A percentile compares a stretch with the other conserved stretches of the same genome.
These are phyloP conservation scores for Oenanthe sinensis DNA, from an alignment of 129 eudicot genomes.

Conservation along the genomic window DNA sequence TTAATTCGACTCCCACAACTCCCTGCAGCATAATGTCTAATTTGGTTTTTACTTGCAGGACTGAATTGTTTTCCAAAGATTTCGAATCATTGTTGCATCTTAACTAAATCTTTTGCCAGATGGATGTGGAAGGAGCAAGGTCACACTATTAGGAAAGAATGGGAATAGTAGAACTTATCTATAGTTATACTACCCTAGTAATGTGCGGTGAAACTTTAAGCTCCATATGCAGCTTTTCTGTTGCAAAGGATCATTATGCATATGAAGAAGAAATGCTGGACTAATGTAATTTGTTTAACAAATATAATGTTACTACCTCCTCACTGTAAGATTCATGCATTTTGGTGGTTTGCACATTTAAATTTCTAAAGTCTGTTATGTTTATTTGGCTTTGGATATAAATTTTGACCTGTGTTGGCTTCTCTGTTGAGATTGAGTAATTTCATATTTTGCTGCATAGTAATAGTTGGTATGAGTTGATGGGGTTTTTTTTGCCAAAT, in stretches of 20 bases:
- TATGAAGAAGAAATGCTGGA: background rate
- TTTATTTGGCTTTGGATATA: background rate
- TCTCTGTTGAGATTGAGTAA: background rate
- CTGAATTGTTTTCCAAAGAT: background rate
- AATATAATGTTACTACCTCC: background rate
- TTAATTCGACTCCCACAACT: too few species aligned
- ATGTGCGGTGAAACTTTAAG: background rate
- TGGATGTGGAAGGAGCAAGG: background rate
- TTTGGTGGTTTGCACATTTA: background rate
- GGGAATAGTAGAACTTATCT: background rate
- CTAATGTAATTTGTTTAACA: background rate
- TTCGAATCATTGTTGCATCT: background rate
- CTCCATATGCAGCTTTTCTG: background rate
- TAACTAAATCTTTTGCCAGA: background rate
- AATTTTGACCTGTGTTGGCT: background rate
- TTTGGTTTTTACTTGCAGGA: background rate
- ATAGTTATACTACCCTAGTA: background rate
- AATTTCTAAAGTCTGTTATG: background rate
- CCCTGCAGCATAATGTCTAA: background rate
- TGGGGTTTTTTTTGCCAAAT: background rate
- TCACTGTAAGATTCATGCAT: background rate
- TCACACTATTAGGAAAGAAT: too few species aligned
- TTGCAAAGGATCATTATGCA: background rate
- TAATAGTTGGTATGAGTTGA: background rate
- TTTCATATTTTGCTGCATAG: background rate